Conservation (phyloP, 139 green algal species). For the Chlorella ohadii region DNA sequence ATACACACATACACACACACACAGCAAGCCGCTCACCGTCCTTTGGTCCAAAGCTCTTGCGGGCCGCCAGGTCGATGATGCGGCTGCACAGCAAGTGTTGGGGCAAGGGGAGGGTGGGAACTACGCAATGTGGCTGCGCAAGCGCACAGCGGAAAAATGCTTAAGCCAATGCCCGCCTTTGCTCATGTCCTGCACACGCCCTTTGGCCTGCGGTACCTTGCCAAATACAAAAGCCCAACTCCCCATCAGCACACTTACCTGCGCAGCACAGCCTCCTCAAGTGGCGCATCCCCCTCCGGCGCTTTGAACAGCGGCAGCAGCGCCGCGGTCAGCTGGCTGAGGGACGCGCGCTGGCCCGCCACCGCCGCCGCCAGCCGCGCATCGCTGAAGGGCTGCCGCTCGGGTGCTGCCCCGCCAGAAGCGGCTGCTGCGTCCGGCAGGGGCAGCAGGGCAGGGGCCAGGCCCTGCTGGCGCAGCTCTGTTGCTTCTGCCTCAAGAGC, state of each 20-base stretch:
- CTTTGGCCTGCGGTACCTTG: too few species aligned
- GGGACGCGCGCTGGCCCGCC: constrained; percentile 45
- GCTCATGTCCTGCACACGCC: too few species aligned
- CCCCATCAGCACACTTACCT: too few species aligned
- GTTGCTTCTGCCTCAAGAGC: constrained; percentile 27
- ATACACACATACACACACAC: not conserved
- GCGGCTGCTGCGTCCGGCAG: not conserved
- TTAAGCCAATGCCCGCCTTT: too few species aligned
- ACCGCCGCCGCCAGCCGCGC: constrained; percentile 46
- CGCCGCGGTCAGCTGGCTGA: constrained; percentile 39
- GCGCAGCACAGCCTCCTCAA: constrained; percentile 44
- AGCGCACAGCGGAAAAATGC: too few species aligned
- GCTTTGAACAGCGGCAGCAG: constrained; percentile 48
- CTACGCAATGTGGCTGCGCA: too few species aligned
- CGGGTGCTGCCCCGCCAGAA: not conserved
- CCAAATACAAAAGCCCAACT: too few species aligned
- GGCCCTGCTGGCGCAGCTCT: not conserved
- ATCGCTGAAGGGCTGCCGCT: constrained; percentile 22
- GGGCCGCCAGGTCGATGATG: constrained; percentile 70
- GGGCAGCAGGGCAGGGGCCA: constrained; percentile 11
- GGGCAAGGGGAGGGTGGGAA: too few species aligned
- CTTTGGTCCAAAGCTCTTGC: constrained; percentile 70
- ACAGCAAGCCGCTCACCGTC: constrained; percentile 41
- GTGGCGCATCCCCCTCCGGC: constrained; percentile 1
- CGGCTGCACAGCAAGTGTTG: constrained; percentile 34